phyloP scores from a whole-genome alignment of 2,329 filamentous ascomycete genomes.

The Fusarium bactridioides region DNA sequence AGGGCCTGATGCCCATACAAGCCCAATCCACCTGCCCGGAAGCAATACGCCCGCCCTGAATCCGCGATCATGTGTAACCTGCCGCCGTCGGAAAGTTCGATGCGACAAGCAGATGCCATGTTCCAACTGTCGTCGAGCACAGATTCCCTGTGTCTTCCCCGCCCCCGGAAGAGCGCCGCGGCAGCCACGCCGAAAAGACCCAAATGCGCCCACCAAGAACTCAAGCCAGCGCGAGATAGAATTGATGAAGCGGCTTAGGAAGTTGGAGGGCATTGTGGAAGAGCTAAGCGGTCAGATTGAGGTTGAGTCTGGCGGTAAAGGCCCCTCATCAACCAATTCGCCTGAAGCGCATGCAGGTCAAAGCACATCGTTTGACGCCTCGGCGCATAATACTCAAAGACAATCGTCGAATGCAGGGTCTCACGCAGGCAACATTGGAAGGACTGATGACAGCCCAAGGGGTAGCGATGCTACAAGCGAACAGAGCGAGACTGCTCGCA shows the following conservation, averaged over 20 bases:
- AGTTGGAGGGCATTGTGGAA: conserved; percentile 79
- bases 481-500: conserved; percentile 46
- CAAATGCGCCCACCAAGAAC: conserved; percentile 66
- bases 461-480: conserved; percentile 42
- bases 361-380: conserved; percentile 15
- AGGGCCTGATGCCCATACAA: conserved; percentile 50
- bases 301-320: conserved; percentile 52
- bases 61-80: conserved; percentile 60
- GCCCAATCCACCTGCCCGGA: conserved; percentile 47
- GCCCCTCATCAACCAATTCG: conserved; percentile 43
- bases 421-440: conserved; percentile 7
- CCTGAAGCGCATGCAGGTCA: conserved; percentile 40
- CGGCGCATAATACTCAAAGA: conserved; percentile 19
- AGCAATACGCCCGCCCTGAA: conserved; percentile 51
- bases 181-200: conserved; percentile 70
- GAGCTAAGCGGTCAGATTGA: conserved; percentile 72
- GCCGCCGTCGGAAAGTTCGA: conserved; percentile 70
- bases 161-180: conserved; percentile 76
- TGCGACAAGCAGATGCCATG: conserved; percentile 83
- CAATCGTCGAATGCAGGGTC: conserved; percentile 29
- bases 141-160: conserved; percentile 77
- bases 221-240: conserved; percentile 71
- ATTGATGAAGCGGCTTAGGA: conserved; percentile 74
- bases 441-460: conserved; percentile 32
- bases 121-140: conserved; percentile 75